phyloP scores from a whole-genome alignment of 1,284 basidiomycete species.

The Fistulinella staudtii region DNA sequence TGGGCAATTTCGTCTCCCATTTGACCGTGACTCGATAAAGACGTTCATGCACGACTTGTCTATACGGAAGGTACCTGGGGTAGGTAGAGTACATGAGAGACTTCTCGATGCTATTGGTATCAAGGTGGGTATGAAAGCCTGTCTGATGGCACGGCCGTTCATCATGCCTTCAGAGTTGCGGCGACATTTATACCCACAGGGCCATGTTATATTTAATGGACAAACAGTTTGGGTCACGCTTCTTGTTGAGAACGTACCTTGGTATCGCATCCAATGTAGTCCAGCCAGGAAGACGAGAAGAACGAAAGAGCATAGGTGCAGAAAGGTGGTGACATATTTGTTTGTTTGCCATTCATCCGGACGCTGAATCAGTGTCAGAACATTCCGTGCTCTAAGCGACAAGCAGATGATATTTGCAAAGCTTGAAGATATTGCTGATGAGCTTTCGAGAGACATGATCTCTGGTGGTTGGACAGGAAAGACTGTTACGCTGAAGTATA shows the following conservation, averaged over 20 bases:
- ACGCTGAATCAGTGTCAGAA: slow-evolving; percentile 42
- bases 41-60: slow-evolving; percentile 73
- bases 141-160: too few relatives aligned
- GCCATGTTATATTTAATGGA: slow-evolving; percentile 76
- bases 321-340: slow-evolving; percentile 56
- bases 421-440: slow-evolving; percentile 73
- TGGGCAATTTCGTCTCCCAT: slow-evolving; percentile 79
- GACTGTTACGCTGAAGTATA: slow-evolving; percentile 78
- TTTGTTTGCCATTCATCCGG: neutral
- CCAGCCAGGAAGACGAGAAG: slow-evolving; percentile 68
- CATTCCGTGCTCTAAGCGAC: slow-evolving; percentile 67
- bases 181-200: slow-evolving; percentile 77
- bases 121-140: slow-evolving; percentile 49
- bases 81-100: slow-evolving; percentile 85
- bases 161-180: slow-evolving; percentile 60
- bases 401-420: slow-evolving; percentile 67
- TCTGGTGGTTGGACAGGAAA: slow-evolving; percentile 68
- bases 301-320: slow-evolving; percentile 85
- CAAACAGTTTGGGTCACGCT: slow-evolving; percentile 75
- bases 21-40: slow-evolving; percentile 60
- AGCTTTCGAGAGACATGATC: slow-evolving; percentile 77
- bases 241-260: slow-evolving; percentile 73
- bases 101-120: slow-evolving; percentile 83
- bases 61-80: slow-evolving; percentile 82
- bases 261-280: slow-evolving; percentile 85